Evolutionary conservation across 192 early-diverging fungal species (phyloP).

Genomic region (Phlyctochytrium planicorne): DNA sequence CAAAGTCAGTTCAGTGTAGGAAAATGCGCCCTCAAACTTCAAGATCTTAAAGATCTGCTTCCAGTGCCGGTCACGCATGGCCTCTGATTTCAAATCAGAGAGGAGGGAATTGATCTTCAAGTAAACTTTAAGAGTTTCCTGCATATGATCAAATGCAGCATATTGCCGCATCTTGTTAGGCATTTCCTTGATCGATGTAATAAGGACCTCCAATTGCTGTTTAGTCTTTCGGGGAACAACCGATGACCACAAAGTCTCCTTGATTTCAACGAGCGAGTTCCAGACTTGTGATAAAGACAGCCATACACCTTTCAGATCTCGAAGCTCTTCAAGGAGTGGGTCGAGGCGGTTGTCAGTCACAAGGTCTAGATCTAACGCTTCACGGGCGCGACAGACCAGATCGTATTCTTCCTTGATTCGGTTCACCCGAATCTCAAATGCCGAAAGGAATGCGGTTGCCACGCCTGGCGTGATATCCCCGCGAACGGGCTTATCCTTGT

Average conservation of each 20-base stretch:
- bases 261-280: conserved; percentile 78
- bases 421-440: conserved; percentile 81
- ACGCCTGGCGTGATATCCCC: conserved; percentile 86
- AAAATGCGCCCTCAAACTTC: conserved; percentile 65
- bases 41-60: conserved; percentile 85
- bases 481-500: conserved; percentile 90
- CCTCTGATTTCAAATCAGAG: conserved; percentile 92
- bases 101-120: conserved; percentile 80
- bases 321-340: conserved; percentile 87
- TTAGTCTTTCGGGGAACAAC: conserved; percentile 89
- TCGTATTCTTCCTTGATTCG: conserved; percentile 83
- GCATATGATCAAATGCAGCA: conserved; percentile 92
- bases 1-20: conserved; percentile 83
- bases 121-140: conserved; percentile 76
- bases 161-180: conserved; percentile 97
- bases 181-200: conserved; percentile 84
- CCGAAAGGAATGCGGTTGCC: conserved; percentile 76
- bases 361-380: conserved; percentile 86
- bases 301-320: conserved; percentile 95
- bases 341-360: conserved; percentile 67
- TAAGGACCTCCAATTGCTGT: conserved; percentile 77
- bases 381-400: conserved; percentile 86
- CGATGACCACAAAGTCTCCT: conserved; percentile 83
- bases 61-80: conserved; percentile 97
- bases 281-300: conserved; percentile 75